Base-by-base conservation (phyloP, 176 grass and related monocot genomes). In the Calamus simplicifolius region DNA sequence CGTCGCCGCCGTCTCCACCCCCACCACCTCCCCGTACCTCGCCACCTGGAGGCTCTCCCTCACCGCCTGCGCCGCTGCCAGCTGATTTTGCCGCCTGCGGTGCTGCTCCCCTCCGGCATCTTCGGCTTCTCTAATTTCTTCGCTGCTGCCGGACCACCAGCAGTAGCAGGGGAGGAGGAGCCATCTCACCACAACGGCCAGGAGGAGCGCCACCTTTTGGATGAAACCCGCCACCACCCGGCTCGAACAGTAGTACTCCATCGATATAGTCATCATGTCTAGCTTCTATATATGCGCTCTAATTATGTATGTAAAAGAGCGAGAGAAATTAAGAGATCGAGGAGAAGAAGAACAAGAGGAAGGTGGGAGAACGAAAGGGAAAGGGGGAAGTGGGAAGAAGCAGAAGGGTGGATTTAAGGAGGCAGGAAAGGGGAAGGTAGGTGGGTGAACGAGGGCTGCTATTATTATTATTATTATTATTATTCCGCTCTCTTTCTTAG, bases 1-100 rank as follows among this genome's bases (percentile, higher is more conserved):
- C 14, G 55, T 58, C 38, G 43, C 21, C 8, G 23, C 12, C 6
- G 26, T 17, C 16, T 1, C 64, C 10, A 1, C 19, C 15, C 15
- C 18, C 17, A 27, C 27, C 17, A 67, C 10, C 55, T 70, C 67
- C 52, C 31, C 18, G 67, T 70, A 70, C 19, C 31, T 28, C 13
- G 54, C 30, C 19, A 70, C 67, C 12, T 8, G 21, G 21, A 70
- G 67, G 54, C 18, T 16, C 31, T 48, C 35, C 35, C 67, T 48
- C 19, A 58, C 67, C 21, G 67, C 35, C 67, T 56, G 54, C 3
- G 18, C 31, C 13, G 67, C 54, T 13, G 67, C 67, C 2, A 28
- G 27, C 7, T 67, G 64, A 3, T 54, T n/a, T 21, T 30, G 29
- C 25, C 54, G 30, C 35, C 35, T 5, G 29, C 66, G 10, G 50